A percentile compares a stretch with the other conserved stretches of the same genome.
Evolutionary conservation across 345 rosid genomes (phyloP).

Genomic region (Toxicodendron radicans): DNA sequence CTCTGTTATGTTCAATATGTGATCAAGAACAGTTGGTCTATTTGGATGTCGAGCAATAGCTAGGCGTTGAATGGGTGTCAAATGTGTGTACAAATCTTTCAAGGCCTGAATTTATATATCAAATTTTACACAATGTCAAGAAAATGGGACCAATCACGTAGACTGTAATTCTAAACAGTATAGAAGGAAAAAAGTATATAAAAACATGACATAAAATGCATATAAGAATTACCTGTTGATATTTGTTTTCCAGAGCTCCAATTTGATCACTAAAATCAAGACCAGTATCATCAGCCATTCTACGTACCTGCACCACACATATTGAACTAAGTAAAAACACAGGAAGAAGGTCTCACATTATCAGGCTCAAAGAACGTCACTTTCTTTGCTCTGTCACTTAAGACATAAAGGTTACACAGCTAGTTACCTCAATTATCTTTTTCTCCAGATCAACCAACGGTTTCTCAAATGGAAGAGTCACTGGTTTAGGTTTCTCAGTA

Average conservation of each 20-base stretch:
- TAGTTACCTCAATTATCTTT: conserved; percentile 29
- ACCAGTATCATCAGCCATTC: conserved; percentile 37
- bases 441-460: conserved; percentile 36
- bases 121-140: conserved; percentile 4
- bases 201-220: not conserved
- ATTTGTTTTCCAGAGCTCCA: conserved; percentile 31
- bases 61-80: conserved; percentile 22
- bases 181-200: not conserved
- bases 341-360: not conserved
- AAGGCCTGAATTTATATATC: conserved; percentile 1
- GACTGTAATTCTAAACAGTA: not conserved
- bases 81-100: conserved; percentile 19
- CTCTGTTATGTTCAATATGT: conserved; percentile 18
- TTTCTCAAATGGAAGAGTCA: conserved; percentile 32
- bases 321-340: conserved; percentile 11
- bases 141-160: not conserved
- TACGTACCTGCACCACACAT: conserved; percentile 23
- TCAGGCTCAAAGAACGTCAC: no score
- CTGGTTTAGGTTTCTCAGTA: conserved; percentile 30
- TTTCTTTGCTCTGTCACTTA: not conserved
- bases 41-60: conserved; percentile 21
- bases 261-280: conserved; percentile 31
- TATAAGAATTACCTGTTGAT: conserved; percentile 28
- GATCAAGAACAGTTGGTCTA: conserved; percentile 22
- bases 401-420: not conserved